These are phyloP conservation scores for Lithohypha guttulata DNA, from an alignment of 2,329 filamentous ascomycete genomes.

Conservation along the genomic window DNA sequence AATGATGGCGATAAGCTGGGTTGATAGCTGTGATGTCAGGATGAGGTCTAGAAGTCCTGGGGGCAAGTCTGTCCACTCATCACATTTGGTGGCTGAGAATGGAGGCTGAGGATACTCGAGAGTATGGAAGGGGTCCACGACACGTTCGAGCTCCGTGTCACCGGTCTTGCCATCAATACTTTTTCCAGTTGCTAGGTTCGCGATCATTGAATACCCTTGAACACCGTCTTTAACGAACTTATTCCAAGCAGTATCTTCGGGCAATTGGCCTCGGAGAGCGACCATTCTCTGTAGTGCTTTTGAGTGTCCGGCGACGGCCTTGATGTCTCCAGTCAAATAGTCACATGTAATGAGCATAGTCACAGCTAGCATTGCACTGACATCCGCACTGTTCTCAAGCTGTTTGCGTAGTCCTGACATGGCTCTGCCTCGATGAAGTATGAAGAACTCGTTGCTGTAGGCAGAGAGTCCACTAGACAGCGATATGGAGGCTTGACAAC, in stretches of 20 bases:
- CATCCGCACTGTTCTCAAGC: conserved; percentile 12
- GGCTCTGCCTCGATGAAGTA: conserved; percentile 18
- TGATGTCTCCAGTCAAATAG: conserved; percentile 17
- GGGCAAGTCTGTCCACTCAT: conserved; percentile 15
- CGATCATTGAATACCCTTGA: conserved; percentile 15
- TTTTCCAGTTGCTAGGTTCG: conserved; percentile 17
- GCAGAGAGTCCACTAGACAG: conserved; percentile 14
- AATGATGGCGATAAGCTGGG: conserved; percentile 16
- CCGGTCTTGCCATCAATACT: conserved; percentile 11
- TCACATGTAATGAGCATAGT: conserved; percentile 20
- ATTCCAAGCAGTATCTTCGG: conserved; percentile 13
- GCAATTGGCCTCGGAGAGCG: conserved; percentile 12
- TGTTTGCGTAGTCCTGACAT: conserved; percentile 15
- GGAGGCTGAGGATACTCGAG: conserved; percentile 18
- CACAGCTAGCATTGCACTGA: conserved; percentile 15
- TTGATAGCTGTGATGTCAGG: conserved; percentile 14
- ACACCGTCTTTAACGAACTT: conserved; percentile 18
- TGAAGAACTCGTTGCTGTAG: conserved; percentile 17
- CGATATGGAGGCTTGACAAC: conserved; percentile 18
- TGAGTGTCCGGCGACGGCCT: conserved; percentile 16
- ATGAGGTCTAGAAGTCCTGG: conserved; percentile 15
- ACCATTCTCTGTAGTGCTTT: conserved; percentile 17
- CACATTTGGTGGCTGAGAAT: conserved; percentile 13
- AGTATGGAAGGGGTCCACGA: conserved; percentile 15
- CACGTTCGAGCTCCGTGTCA: conserved; percentile 13